Conservation (phyloP, 1,284 basidiomycete genomes). For the Rhodotorula mucilaginosa region DNA sequence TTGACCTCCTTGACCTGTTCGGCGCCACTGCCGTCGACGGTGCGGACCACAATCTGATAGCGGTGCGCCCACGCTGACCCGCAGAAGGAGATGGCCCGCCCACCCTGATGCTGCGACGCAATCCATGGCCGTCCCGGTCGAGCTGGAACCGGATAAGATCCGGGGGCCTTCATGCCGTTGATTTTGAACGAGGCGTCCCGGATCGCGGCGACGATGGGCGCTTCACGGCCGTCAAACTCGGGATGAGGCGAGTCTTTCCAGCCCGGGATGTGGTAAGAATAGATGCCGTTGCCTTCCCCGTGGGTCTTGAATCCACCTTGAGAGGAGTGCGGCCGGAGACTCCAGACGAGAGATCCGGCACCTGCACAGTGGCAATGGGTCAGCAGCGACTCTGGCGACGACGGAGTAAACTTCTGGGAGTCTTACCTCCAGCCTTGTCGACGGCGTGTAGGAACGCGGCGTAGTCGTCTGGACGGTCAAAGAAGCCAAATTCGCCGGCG, state of each 20-base stretch:
- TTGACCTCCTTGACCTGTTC: slow-evolving; percentile 6
- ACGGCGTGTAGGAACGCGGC: slow-evolving; percentile 34
- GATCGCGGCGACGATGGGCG: slow-evolving; percentile 36
- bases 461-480: slow-evolving; percentile 38
- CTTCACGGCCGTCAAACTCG: slow-evolving; percentile 42
- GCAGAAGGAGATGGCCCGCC: slow-evolving; percentile 12
- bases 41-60: slow-evolving; percentile 29
- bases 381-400: not conserved
- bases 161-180: slow-evolving; percentile 13
- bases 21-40: not conserved
- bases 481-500: slow-evolving; percentile 48
- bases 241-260: slow-evolving; percentile 27
- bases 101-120: not conserved
- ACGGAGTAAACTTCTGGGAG: not conserved
- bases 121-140: slow-evolving; percentile 23
- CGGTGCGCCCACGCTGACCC: slow-evolving; percentile 37
- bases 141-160: slow-evolving; percentile 11
- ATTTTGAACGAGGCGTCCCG: slow-evolving; percentile 39
- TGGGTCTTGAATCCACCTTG: slow-evolving; percentile 47
- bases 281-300: slow-evolving; percentile 44
- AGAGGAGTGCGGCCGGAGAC: slow-evolving; percentile 43
- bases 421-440: slow-evolving; percentile 34
- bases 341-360: slow-evolving; percentile 45
- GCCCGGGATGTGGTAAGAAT: slow-evolving; percentile 45
- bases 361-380: slow-evolving; percentile 3